Percentiles rank a stretch among this genome's conserved stretches.
Evolutionary conservation across 2,329 filamentous ascomycete species (phyloP).

Genomic region (Alternaria panax): DNA sequence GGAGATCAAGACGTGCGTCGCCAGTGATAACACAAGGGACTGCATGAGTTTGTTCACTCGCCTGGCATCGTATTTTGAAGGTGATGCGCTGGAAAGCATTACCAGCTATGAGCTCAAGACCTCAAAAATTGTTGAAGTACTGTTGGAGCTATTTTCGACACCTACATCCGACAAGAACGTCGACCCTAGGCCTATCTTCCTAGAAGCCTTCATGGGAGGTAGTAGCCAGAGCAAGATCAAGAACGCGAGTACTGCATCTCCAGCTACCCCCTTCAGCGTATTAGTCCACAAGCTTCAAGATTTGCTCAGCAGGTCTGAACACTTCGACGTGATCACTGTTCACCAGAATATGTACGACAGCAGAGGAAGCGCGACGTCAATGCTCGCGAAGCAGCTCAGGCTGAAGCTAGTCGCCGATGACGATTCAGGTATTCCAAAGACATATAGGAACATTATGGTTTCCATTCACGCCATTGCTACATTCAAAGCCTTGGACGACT

Average conservation of each 20-base stretch:
- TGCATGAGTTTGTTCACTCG: slow-evolving; percentile 75
- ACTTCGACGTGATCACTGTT: slow-evolving; percentile 97
- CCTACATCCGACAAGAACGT: slow-evolving; percentile 63
- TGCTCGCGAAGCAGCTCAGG: slow-evolving; percentile 94
- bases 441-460: slow-evolving; percentile 95
- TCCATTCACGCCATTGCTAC: slow-evolving; percentile 98
- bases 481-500: slow-evolving; percentile 96
- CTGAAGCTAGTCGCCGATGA: slow-evolving; percentile 89
- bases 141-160: slow-evolving; percentile 79
- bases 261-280: slow-evolving; percentile 85
- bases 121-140: slow-evolving; percentile 84
- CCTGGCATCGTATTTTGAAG: slow-evolving; percentile 84
- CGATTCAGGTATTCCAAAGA: slow-evolving; percentile 84
- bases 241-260: slow-evolving; percentile 70
- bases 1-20: slow-evolving; percentile 76
- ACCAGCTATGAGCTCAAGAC: slow-evolving; percentile 94
- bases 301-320: slow-evolving; percentile 92
- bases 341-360: slow-evolving; percentile 92
- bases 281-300: slow-evolving; percentile 95
- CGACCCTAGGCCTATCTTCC: slow-evolving; percentile 80
- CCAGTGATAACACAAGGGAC: slow-evolving; percentile 52
- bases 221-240: slow-evolving; percentile 67
- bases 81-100: slow-evolving; percentile 87
- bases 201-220: slow-evolving; percentile 90
- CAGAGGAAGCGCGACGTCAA: slow-evolving; percentile 88